phyloP scores from a whole-genome alignment of 2,329 filamentous ascomycete genomes.

The Graphiopsis chlorocephala region DNA sequence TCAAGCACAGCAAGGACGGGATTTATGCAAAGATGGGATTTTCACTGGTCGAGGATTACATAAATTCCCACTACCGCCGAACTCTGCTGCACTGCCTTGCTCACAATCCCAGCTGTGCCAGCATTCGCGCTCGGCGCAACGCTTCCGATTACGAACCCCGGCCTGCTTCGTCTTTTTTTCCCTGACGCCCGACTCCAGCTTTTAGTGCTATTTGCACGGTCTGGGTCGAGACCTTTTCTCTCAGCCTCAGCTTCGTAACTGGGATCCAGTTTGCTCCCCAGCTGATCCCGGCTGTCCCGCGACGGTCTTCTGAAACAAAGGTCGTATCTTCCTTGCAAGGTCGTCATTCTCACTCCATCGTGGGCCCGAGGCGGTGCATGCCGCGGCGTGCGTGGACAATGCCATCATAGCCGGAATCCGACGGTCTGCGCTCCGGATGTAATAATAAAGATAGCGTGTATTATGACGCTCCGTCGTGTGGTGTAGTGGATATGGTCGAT shows the following conservation, averaged over 20 bases:
- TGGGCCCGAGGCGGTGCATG: not conserved
- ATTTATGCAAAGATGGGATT: not conserved
- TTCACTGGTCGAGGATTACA: constrained; percentile 1
- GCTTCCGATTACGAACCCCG: not conserved
- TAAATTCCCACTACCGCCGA: not conserved
- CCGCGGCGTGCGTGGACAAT: not conserved
- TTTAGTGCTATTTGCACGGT: not conserved
- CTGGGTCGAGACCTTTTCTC: not conserved
- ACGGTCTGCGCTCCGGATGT: not conserved
- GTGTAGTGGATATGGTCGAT: not conserved
- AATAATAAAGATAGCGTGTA: not conserved
- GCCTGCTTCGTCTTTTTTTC: not conserved
- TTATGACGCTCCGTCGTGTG: not conserved
- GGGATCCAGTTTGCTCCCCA: not conserved
- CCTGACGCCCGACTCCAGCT: not conserved
- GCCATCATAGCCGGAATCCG: not conserved
- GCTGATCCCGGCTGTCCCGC: not conserved
- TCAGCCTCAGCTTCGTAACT: not conserved
- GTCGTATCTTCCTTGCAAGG: not conserved
- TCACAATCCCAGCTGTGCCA: not conserved
- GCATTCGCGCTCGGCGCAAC: not conserved
- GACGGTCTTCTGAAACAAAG: not conserved
- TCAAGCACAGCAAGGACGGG: not conserved
- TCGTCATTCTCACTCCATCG: not conserved
- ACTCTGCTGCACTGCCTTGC: not conserved